Percentiles rank a stretch among this genome's conserved stretches.
Evolutionary conservation across 352 stramenopile genomes (phyloP).

Genomic region (Phytophthora pluvialis): DNA sequence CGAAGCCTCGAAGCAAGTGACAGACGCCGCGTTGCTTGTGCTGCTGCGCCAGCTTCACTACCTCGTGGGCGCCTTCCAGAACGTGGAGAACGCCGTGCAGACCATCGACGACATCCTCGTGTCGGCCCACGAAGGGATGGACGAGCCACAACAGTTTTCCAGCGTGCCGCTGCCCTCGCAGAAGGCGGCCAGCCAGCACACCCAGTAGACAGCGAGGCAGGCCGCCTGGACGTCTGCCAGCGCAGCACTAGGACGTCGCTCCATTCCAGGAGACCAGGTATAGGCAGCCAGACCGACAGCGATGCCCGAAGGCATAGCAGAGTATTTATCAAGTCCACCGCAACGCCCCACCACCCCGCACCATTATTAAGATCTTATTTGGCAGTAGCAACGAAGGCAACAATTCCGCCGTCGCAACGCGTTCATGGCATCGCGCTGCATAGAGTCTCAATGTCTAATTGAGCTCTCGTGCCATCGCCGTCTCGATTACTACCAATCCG

Average conservation of each 20-base stretch:
- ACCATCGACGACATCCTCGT: constrained; percentile 67
- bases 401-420: background rate
- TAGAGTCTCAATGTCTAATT: background rate
- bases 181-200: constrained; percentile 31
- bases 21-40: constrained; percentile 52
- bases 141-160: constrained; percentile 34
- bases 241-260: constrained; percentile 13
- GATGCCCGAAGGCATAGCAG: constrained; percentile 35
- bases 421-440: constrained; percentile 6
- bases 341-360: constrained; percentile 3
- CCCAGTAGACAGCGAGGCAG: constrained; percentile 30
- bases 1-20: constrained; percentile 45
- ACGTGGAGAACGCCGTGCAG: constrained; percentile 65
- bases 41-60: constrained; percentile 79
- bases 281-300: constrained; percentile 24
- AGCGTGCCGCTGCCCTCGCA: constrained; percentile 20
- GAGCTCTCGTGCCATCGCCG: constrained; percentile 5
- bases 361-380: constrained; percentile 25
- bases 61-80: constrained; percentile 72
- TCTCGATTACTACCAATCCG: constrained; percentile 3
- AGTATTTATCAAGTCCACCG: constrained; percentile 51
- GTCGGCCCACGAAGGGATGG: constrained; percentile 43
- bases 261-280: constrained; percentile 19
- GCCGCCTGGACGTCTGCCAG: background rate
- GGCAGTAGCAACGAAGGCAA: background rate